Percentiles rank a stretch among this genome's conserved stretches.
Evolutionary conservation across 1,284 basidiomycete species (phyloP).

Genomic region (Vanrija sp.): DNA sequence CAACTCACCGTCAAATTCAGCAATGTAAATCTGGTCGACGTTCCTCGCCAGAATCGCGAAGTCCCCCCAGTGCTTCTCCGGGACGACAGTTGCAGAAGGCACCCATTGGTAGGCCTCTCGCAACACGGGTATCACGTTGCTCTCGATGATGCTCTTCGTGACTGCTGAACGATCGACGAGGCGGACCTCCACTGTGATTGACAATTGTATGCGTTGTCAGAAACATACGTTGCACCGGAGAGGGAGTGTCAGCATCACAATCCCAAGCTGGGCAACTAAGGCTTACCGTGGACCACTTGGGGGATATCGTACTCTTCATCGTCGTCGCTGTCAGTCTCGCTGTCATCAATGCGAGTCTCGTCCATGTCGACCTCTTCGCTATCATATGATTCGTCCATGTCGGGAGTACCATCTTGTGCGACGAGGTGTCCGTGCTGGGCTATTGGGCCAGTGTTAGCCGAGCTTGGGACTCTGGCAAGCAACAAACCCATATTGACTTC

Average conservation of each 20-base stretch:
- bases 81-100: not conserved
- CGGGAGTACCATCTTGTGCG: not conserved
- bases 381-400: no score
- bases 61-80: constrained; percentile 38
- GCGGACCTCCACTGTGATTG: constrained; percentile 71
- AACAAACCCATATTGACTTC: no score
- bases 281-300: constrained; percentile 23
- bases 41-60: constrained; percentile 65
- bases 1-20: constrained; percentile 55
- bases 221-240: not conserved
- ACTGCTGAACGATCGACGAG: constrained; percentile 8
- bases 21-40: constrained; percentile 72
- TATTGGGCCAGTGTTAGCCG: no score
- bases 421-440: no score
- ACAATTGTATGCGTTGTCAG: not conserved
- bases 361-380: no score
- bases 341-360: constrained; percentile 5
- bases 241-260: no score
- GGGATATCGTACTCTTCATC: constrained; percentile 2
- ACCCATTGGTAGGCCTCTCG: constrained; percentile 4
- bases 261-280: no score
- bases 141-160: not conserved
- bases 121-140: constrained; percentile 2
- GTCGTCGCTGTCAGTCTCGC: constrained; percentile 2
- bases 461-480: no score